phyloP scores from a whole-genome alignment of 305 asterid species.

The Coffea humblotiana region DNA sequence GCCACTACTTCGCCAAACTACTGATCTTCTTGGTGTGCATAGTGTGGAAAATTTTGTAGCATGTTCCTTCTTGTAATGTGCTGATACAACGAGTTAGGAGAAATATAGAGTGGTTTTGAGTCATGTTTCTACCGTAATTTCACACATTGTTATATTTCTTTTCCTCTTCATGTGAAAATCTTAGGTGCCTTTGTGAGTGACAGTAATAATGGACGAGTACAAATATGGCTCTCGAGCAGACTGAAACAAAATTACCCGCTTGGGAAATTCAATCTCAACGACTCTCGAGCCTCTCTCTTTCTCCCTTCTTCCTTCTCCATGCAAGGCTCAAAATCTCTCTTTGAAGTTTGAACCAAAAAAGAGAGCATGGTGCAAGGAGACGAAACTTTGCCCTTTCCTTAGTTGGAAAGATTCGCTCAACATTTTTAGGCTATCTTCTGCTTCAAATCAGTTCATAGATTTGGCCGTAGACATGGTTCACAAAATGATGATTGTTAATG shows the following conservation, averaged over 20 bases:
- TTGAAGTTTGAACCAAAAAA: too few relatives aligned
- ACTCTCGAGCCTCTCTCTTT: too few relatives aligned
- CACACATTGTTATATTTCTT: background rate
- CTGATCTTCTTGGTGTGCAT: conserved; percentile 24
- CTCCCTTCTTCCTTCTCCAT: too few relatives aligned
- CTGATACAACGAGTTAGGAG: background rate
- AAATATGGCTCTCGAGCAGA: background rate
- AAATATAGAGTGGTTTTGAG: conserved; percentile 17
- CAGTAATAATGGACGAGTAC: conserved; percentile 9
- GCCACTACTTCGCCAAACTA: conserved; percentile 44
- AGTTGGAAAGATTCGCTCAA: background rate
- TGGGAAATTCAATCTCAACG: too few relatives aligned
- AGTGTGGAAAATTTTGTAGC: conserved; percentile 31
- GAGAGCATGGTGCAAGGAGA: background rate
- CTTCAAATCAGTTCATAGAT: background rate
- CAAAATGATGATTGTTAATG: background rate
- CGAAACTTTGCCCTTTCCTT: background rate
- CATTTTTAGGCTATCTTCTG: background rate
- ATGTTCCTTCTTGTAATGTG: conserved; percentile 1
- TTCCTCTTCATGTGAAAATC: background rate
- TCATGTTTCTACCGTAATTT: background rate
- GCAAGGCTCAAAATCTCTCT: background rate
- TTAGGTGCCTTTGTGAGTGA: conserved; percentile 16
- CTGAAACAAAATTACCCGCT: background rate
- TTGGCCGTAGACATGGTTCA: conserved; percentile 13